Percentiles rank a stretch among this genome's conserved stretches.
Evolutionary conservation across 352 stramenopile genomes (phyloP).

Genomic region (Phytophthora citrophthora): DNA sequence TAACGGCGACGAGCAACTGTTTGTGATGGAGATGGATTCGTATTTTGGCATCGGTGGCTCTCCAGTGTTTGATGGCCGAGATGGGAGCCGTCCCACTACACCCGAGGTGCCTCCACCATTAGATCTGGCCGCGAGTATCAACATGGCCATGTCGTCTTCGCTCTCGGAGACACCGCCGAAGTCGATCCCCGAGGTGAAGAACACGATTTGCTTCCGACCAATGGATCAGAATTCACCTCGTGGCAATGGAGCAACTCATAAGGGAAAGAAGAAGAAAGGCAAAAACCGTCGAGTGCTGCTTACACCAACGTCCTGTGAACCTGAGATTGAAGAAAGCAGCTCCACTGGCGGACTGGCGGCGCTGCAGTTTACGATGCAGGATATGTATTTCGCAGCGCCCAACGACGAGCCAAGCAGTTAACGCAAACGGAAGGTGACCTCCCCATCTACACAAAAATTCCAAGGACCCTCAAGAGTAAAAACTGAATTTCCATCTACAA

Average conservation of each 20-base stretch:
- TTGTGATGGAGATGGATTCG: slow-evolving; percentile 88
- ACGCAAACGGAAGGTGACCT: slow-evolving; percentile 27
- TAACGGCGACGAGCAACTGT: slow-evolving; percentile 73
- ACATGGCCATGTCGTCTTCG: slow-evolving; percentile 79
- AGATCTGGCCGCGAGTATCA: slow-evolving; percentile 74
- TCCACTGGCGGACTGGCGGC: slow-evolving; percentile 35
- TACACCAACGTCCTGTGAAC: slow-evolving; percentile 24
- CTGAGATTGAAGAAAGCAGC: slow-evolving; percentile 31
- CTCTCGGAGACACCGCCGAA: slow-evolving; percentile 48
- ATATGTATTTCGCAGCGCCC: slow-evolving; percentile 78
- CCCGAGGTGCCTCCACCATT: slow-evolving; percentile 61
- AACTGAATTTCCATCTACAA: slow-evolving; percentile 32
- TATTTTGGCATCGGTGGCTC: slow-evolving; percentile 87
- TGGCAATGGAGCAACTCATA: slow-evolving; percentile 31
- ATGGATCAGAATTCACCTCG: slow-evolving; percentile 23
- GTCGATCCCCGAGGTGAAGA: slow-evolving; percentile 36
- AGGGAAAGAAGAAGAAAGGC: slow-evolving; percentile 48
- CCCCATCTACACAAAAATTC: slow-evolving; percentile 8
- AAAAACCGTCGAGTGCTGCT: slow-evolving; percentile 26
- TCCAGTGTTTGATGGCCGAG: slow-evolving; percentile 67
- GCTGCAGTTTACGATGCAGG: slow-evolving; percentile 81
- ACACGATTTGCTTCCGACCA: slow-evolving; percentile 41
- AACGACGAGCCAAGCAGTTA: slow-evolving; percentile 40
- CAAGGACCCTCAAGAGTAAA: slow-evolving; percentile 21
- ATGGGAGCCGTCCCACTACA: slow-evolving; percentile 13